Conservation (phyloP, 495 filamentous ascomycete genomes). For the Rhypophila decipiens region DNA sequence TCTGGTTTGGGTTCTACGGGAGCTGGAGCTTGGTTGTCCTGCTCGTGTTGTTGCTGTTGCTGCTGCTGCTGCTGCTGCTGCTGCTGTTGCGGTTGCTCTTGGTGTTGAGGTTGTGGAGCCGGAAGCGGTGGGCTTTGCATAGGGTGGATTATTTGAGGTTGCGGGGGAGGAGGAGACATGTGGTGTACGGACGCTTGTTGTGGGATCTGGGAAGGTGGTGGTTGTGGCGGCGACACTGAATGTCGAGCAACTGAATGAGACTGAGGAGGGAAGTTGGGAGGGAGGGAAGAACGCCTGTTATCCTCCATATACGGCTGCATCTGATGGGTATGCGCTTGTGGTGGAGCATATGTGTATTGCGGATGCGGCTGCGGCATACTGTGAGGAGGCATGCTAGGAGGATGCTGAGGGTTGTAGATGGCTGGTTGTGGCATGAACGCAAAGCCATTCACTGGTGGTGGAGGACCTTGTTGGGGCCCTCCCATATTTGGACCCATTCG, state of each 20-base stretch:
- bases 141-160: slow-evolving; percentile 12
- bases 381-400: slow-evolving; percentile 37
- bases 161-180: slow-evolving; percentile 28
- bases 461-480: slow-evolving; percentile 52
- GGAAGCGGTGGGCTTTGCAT: slow-evolving; percentile 6
- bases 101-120: slow-evolving; percentile 33
- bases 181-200: slow-evolving; percentile 25
- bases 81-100: slow-evolving; percentile 16
- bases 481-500: slow-evolving; percentile 68
- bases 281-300: slow-evolving; percentile 55
- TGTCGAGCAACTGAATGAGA: slow-evolving; percentile 29
- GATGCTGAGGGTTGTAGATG: slow-evolving; percentile 72
- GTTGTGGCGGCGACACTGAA: slow-evolving; percentile 34
- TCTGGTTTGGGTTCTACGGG: slow-evolving; percentile 44
- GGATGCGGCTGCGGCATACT: slow-evolving; percentile 39
- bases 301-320: slow-evolving; percentile 64
- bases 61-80: slow-evolving; percentile 25
- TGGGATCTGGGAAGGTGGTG: slow-evolving; percentile 28
- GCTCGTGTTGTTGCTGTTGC: slow-evolving; percentile 26
- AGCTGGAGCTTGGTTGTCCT: slow-evolving; percentile 35
- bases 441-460: slow-evolving; percentile 65
- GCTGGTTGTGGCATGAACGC: slow-evolving; percentile 80
- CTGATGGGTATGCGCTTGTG: slow-evolving; percentile 31
- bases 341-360: slow-evolving; percentile 38
- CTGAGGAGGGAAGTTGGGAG: slow-evolving; percentile 50